These are phyloP conservation scores for Flaveria brownii DNA, from an alignment of 129 eudicot species.

Conservation along the genomic window DNA sequence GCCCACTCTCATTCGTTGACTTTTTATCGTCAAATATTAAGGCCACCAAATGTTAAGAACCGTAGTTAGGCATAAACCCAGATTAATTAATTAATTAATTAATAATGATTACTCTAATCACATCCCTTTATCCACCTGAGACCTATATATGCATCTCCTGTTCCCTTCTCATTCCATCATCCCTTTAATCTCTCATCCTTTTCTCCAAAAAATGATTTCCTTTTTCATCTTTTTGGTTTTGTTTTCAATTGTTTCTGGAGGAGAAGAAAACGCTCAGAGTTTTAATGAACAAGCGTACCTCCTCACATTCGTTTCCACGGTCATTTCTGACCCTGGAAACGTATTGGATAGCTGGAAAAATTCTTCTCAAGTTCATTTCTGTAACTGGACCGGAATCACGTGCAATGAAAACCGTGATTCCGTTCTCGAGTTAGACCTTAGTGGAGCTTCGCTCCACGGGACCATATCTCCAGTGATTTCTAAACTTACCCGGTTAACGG, in stretches of 20 bases:
- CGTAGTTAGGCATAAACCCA: constrained; percentile 66
- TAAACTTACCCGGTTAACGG: constrained; percentile 43
- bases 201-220: constrained; percentile 31
- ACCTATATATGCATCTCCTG: constrained; percentile 37
- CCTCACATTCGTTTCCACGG: constrained; percentile 51
- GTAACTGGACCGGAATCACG: constrained; percentile 70
- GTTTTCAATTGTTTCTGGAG: constrained; percentile 30
- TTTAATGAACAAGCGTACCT: constrained; percentile 50
- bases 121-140: constrained; percentile 19
- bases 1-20: constrained; percentile 44
- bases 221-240: constrained; percentile 40
- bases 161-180: constrained; percentile 31
- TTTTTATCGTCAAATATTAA: constrained; percentile 41
- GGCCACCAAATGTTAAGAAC: constrained; percentile 55
- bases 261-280: constrained; percentile 34
- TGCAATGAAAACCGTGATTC: constrained; percentile 46
- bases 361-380: constrained; percentile 40
- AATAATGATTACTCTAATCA: constrained; percentile 23
- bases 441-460: constrained; percentile 59
- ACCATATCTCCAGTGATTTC: constrained; percentile 62
- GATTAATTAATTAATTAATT: constrained; percentile 23
- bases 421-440: constrained; percentile 58
- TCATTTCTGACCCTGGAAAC: constrained; percentile 51
- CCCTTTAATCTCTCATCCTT: background rate
- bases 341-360: constrained; percentile 52